Evolutionary conservation across 352 stramenopile genomes (phyloP), one percentile per base, ranked within the genome.

Genomic region (Pythium scleroteichum): DNA sequence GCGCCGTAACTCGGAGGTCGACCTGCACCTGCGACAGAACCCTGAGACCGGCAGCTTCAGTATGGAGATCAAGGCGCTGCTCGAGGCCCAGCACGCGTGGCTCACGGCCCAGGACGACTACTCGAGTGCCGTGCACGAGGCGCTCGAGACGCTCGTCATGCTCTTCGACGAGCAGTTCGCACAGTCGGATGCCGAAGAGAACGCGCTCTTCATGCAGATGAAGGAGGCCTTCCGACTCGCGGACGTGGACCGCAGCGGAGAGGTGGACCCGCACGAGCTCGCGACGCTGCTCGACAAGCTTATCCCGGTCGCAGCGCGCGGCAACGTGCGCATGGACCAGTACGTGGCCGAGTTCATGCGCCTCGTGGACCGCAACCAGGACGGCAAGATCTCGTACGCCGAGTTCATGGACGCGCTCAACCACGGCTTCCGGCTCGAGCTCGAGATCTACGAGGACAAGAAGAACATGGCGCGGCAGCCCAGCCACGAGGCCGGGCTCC

Each of bases 391-490:
- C 23, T 83, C 81, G 29, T 89, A 89, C 40, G 49, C 61, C 0
- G 84, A 93, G 61, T 91, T 93, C 60, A 91, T 90, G 81, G 64
- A 90, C 49, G 83, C 81, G 0, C 52, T 93, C 4, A 79, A 93
- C 61, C 70, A 87, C 23, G 83, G 83, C 17, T 86, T 93, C 49
- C 68, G 77, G 0, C 63, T 93, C 10, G 78, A 92, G 44, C 71
- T 92, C 13, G 76, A 90, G 45, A 85, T 92, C 22, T 89, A 85
- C 45, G 68, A 91, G 39, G 50, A 68, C 19, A 53, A 41, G 23
- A 23, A 35, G 38, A 42, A 26, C 8, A 22, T 61, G 20, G 59
- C 54, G 9, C 51, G 59, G 4, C 20, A 50, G 35, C 14, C 50
- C 0, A 65, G 49, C 26, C 4, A 33, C 40, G 27, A 40, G 26